Conservation (phyloP, 2,329 filamentous ascomycete genomes). For the Aspergillaceae sp. region DNA sequence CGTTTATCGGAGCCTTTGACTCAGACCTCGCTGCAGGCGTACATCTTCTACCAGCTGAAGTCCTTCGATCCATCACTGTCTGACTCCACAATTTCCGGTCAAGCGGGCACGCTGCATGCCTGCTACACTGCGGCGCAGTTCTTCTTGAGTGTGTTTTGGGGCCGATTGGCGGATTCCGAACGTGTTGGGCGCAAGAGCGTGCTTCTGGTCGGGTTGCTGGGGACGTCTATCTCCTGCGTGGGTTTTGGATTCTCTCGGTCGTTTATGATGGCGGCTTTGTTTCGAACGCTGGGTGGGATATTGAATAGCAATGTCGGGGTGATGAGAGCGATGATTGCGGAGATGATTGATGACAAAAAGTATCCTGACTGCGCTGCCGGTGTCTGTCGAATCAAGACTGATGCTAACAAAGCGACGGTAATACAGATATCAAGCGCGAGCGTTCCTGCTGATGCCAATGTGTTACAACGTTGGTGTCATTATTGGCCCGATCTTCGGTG, state of each 20-base stretch:
- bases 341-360: conserved; percentile 63
- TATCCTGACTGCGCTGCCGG: conserved; percentile 18
- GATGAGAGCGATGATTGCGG: conserved; percentile 65
- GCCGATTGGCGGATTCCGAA: conserved; percentile 57
- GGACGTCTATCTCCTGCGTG: conserved; percentile 57
- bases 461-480: conserved; percentile 60
- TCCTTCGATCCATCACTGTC: conserved; percentile 58
- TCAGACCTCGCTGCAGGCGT: conserved; percentile 67
- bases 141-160: conserved; percentile 74
- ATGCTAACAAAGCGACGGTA: not conserved
- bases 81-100: conserved; percentile 60
- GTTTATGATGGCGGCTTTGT: conserved; percentile 56
- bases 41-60: conserved; percentile 82
- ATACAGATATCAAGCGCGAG: conserved; percentile 40
- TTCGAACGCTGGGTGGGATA: conserved; percentile 57
- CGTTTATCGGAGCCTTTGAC: conserved; percentile 75
- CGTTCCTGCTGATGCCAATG: conserved; percentile 56
- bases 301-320: conserved; percentile 67
- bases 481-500: conserved; percentile 53
- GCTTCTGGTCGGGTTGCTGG: conserved; percentile 65
- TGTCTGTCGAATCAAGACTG: not conserved
- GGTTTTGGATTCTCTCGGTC: conserved; percentile 61
- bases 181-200: conserved; percentile 66
- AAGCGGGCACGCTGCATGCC: conserved; percentile 69
- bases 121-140: conserved; percentile 78